These are phyloP conservation scores for Dipteronia sinensis DNA, from an alignment of 345 rosid genomes.

Conservation along the genomic window DNA sequence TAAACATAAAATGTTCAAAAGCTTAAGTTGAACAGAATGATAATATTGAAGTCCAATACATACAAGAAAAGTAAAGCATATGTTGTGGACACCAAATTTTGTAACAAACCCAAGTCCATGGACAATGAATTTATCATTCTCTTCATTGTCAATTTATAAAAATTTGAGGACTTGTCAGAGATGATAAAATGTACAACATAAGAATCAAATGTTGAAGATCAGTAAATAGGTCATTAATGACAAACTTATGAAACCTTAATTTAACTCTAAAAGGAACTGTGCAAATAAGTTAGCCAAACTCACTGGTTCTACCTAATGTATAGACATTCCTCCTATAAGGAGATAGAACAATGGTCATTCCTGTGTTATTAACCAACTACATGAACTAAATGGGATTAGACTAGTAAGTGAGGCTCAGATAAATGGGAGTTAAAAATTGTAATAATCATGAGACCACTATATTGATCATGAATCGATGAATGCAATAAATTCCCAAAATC, in stretches of 20 bases:
- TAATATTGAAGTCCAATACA: background rate
- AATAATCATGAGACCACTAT: no score
- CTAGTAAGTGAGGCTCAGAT: background rate
- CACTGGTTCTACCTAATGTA: background rate
- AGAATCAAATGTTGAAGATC: background rate
- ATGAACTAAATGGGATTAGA: background rate
- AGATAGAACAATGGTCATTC: background rate
- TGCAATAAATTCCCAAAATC: background rate
- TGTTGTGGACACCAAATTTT: background rate
- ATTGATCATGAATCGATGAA: background rate
- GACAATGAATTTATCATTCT: background rate
- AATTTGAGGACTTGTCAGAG: background rate
- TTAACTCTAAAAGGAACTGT: background rate
- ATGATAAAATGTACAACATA: background rate
- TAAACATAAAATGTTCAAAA: no score
- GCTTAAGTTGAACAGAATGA: background rate
- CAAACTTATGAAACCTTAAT: background rate
- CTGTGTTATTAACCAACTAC: background rate
- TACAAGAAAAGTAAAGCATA: background rate
- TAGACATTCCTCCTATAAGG: background rate
- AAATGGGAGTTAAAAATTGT: background rate
- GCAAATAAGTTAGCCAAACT: background rate
- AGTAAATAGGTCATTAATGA: background rate
- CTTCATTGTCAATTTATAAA: background rate
- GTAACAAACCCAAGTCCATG: background rate